Base-by-base conservation (phyloP, 371 early-diverging fungal species). In the Rhizomucor miehei region DNA sequence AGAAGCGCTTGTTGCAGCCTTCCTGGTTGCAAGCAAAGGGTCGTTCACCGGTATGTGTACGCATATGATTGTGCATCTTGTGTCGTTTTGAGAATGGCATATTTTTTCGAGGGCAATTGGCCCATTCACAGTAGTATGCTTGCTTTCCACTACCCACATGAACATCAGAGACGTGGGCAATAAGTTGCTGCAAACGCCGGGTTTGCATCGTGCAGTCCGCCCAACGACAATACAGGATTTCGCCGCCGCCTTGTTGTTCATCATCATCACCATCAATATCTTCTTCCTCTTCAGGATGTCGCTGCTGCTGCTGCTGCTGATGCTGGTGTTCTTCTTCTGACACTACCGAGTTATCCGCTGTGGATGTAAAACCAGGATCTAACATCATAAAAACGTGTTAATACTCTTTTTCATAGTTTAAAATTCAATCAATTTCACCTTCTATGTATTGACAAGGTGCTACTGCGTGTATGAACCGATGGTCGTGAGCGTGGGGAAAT, bases 21-120 rank as follows among this genome's bases (percentile, higher is more conserved):
- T 35, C 4, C 34, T 6, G 8, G 24, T 45, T 54, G 17, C 38
- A 35, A 53, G 34, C 24, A 47, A 83, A 88, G 6, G 88, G 88
- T 36, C 79, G 69, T 59, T 87, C 86, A 20, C 89, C 89, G 25
- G 89, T 88, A 69, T 92, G 93, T 6, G 88, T 88, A 24, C 93
- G 87, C 63, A 87, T 61, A 60, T 93, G 93, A 62, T 91, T 89
- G 46, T 78, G 82, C 77, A 90, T 86, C 65, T 89, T 89, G 73
- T 92, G 93, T 1, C 93, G 75, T 63, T 92, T 90, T 36, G 86
- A 71, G 65, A 91, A 92, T 9, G 91, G 88, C 60, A 80, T 78
- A 51, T 73, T 67, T 49, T 71, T 62, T 35, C 93, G 82, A 21
- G 75, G 73, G 60, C 93, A 92, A 34, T 78, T 82, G 34, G 73